Evolutionary conservation across 805 yeast genomes (phyloP), one percentile per base, ranked within the genome.

Genomic region (Yarrowia sp.): DNA sequence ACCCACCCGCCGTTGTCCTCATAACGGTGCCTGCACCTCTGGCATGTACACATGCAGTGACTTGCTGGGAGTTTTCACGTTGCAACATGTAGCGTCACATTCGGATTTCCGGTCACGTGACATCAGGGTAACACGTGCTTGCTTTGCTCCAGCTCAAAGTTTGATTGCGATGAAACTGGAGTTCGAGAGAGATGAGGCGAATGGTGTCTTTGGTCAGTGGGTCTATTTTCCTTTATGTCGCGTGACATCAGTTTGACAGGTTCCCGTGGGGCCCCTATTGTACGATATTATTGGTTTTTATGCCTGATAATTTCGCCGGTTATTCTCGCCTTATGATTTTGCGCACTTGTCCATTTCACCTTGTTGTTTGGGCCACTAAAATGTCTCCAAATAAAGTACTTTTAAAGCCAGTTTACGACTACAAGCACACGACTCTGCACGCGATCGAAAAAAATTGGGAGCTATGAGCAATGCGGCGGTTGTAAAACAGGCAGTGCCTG

Each of bases 401-500:
- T 54, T 54, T 54, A 54, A 38, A 54, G 61, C 61, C 61, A 17
- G 24, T 38, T 28, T 51, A 33, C 58, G 58, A 54, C 44, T 44
- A 38, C 10, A 38, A 54, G 46, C 61, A 54, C 61, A 54, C 61
- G 61, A 54, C 61, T 54, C 61, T 36, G 61, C 61, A 54, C 61
- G 61, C 46, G 61, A 54, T 54, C 46, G 61, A 36, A 38, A 54
- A n/a, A 54, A 54, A 26, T 38, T 17, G 46, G 44, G 24, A 36
- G 35, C 61, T 35, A 36, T 54, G 44, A 24, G 33, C 19, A 21
- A 26, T 9, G 19, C 17, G 19, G 36, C 30, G 16, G 17, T 16
- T 12, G 24, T 10, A 17, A n/a, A 14, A n/a, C 22, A 3, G 33
- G 51, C 21, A 3, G 12, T 14, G 19, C 8, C 16, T 24, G 5